Conservation (phyloP, 2,329 filamentous ascomycete genomes). For the Drechslerella coelobrocha region DNA sequence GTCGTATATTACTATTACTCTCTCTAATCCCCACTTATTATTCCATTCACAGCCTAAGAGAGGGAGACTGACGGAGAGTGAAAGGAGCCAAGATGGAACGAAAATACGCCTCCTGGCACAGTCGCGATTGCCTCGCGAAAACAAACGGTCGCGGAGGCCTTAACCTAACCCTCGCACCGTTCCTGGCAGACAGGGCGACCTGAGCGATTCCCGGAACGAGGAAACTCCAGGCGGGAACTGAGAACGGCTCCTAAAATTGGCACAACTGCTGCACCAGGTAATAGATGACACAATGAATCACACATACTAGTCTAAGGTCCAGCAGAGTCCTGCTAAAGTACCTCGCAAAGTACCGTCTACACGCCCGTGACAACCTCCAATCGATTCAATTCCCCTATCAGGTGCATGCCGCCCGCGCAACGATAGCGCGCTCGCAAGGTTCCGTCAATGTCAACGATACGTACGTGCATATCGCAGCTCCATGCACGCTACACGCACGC, state of each 20-base stretch:
- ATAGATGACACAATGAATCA: too few relatives aligned
- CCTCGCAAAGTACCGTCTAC: not conserved
- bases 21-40: not conserved
- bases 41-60: too few relatives aligned
- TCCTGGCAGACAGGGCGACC: too few relatives aligned
- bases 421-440: not conserved
- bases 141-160: not conserved
- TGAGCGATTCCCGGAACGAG: conserved; percentile 42
- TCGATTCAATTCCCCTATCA: not conserved
- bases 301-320: too few relatives aligned
- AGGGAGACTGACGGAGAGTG: too few relatives aligned
- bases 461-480: too few relatives aligned
- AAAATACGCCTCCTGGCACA: not conserved
- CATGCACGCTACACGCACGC: not conserved
- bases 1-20: not conserved
- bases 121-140: not conserved
- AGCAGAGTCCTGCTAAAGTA: too few relatives aligned
- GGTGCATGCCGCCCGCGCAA: not conserved
- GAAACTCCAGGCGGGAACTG: too few relatives aligned
- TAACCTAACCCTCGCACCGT: too few relatives aligned
- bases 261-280: too few relatives aligned
- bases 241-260: conserved; percentile 27
- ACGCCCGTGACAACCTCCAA: not conserved
- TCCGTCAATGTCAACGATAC: not conserved
- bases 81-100: too few relatives aligned